phyloP scores from a whole-genome alignment of 2,329 filamentous ascomycete genomes.

The Dothiorella sarmentorum region DNA sequence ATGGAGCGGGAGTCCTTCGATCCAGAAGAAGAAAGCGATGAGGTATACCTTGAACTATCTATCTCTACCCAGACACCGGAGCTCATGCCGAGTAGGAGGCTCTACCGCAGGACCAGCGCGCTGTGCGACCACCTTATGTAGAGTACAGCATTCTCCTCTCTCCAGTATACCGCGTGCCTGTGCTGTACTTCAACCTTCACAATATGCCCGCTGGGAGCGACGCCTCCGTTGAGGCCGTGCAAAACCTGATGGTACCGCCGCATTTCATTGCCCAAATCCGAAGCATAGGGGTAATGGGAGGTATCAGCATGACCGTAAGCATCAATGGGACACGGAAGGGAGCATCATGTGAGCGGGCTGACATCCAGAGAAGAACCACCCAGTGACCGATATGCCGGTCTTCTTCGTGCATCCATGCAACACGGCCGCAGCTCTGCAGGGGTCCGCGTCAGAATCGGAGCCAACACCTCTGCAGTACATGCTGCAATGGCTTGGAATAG shows the following conservation, averaged over 20 bases:
- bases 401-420: slow-evolving; percentile 95
- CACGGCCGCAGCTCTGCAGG: slow-evolving; percentile 74
- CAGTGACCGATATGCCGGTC: slow-evolving; percentile 69
- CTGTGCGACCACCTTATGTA: not conserved
- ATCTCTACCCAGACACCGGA: not conserved
- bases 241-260: slow-evolving; percentile 36
- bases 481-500: slow-evolving; percentile 82
- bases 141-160: slow-evolving; percentile 45
- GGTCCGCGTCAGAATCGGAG: slow-evolving; percentile 37
- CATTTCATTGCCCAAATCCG: slow-evolving; percentile 32
- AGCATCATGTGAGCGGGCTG: not conserved
- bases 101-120: slow-evolving; percentile 13
- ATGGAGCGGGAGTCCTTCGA: not conserved
- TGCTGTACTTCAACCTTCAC: slow-evolving; percentile 40
- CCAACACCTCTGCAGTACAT: slow-evolving; percentile 64
- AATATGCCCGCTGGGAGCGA: not conserved
- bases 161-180: slow-evolving; percentile 43
- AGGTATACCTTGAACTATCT: slow-evolving; percentile 7
- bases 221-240: slow-evolving; percentile 33
- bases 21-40: slow-evolving; percentile 9
- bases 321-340: not conserved
- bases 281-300: slow-evolving; percentile 38
- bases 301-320: slow-evolving; percentile 36
- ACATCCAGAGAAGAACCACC: slow-evolving; percentile 64
- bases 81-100: slow-evolving; percentile 22